These are phyloP conservation scores for Agastache rugosa DNA, from an alignment of 257 asterid species.

Conservation along the genomic window DNA sequence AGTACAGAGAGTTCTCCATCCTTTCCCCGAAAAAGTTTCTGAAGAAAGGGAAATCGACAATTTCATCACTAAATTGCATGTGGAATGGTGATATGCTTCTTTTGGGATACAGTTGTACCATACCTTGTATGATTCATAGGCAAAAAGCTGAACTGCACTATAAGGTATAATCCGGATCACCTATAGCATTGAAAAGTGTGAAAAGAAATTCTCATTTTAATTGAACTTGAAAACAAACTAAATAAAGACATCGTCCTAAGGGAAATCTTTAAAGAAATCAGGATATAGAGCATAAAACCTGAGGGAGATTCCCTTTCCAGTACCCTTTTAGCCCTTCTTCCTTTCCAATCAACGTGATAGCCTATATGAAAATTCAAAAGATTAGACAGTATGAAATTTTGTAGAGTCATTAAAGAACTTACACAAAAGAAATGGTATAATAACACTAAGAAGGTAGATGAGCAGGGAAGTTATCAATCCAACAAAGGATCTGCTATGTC, in stretches of 20 bases:
- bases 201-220: neutral
- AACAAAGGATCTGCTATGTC: neutral
- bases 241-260: neutral
- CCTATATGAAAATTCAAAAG: conserved; percentile 53
- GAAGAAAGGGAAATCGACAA: conserved; percentile 35
- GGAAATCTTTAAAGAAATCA: conserved; percentile 23
- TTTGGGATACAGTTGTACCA: conserved; percentile 29
- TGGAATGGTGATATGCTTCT: conserved; percentile 25
- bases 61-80: conserved; percentile 26
- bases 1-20: conserved; percentile 84
- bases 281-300: conserved; percentile 52
- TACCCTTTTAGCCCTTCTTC: conserved; percentile 94
- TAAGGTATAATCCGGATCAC: conserved; percentile 95
- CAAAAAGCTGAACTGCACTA: conserved; percentile 91
- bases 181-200: conserved; percentile 46
- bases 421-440: neutral
- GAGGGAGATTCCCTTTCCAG: conserved; percentile 99
- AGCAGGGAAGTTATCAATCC: neutral
- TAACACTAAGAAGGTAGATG: neutral
- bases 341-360: conserved; percentile 73
- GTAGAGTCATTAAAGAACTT: conserved; percentile 3
- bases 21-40: conserved; percentile 76
- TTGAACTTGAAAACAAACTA: conserved; percentile 13
- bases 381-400: conserved; percentile 9
- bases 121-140: conserved; percentile 97